Evolutionary conservation across 2,329 filamentous ascomycete species (phyloP).

Genomic region (Tympanopsis confertula): DNA sequence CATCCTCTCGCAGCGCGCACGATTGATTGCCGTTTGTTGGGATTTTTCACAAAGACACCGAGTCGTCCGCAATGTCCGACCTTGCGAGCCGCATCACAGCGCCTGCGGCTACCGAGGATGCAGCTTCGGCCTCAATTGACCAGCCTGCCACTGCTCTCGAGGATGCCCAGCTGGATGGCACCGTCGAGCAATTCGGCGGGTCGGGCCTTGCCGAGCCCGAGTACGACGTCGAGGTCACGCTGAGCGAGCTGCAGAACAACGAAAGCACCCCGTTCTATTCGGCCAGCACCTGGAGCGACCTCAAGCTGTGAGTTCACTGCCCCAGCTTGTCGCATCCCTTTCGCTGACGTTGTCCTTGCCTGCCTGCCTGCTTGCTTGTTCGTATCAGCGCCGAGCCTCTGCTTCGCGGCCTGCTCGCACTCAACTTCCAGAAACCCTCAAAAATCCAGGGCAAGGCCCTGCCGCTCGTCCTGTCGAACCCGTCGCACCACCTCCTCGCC

Average conservation of each 20-base stretch:
- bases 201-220: slow-evolving; percentile 57
- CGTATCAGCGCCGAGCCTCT: slow-evolving; percentile 44
- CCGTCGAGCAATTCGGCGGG: slow-evolving; percentile 23
- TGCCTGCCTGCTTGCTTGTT: no score
- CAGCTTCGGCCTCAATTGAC: background rate
- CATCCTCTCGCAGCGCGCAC: no score
- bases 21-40: no score
- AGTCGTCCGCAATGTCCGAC: no score
- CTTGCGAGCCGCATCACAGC: no score
- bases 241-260: slow-evolving; percentile 79
- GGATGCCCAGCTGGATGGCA: slow-evolving; percentile 30
- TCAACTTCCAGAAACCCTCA: slow-evolving; percentile 89
- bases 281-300: slow-evolving; percentile 70
- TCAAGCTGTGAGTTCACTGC: slow-evolving; percentile 58
- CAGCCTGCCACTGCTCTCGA: slow-evolving; percentile 3
- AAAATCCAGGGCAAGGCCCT: slow-evolving; percentile 96
- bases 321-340: background rate
- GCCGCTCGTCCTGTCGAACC: slow-evolving; percentile 74
- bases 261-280: slow-evolving; percentile 81
- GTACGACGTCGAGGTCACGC: slow-evolving; percentile 83
- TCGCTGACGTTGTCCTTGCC: slow-evolving; percentile 1
- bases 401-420: slow-evolving; percentile 62
- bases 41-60: no score
- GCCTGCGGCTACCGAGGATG: background rate
- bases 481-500: slow-evolving; percentile 88